These are phyloP conservation scores for Xylariaceae sp. DNA, from an alignment of 2,329 filamentous ascomycete genomes.

Conservation along the genomic window DNA sequence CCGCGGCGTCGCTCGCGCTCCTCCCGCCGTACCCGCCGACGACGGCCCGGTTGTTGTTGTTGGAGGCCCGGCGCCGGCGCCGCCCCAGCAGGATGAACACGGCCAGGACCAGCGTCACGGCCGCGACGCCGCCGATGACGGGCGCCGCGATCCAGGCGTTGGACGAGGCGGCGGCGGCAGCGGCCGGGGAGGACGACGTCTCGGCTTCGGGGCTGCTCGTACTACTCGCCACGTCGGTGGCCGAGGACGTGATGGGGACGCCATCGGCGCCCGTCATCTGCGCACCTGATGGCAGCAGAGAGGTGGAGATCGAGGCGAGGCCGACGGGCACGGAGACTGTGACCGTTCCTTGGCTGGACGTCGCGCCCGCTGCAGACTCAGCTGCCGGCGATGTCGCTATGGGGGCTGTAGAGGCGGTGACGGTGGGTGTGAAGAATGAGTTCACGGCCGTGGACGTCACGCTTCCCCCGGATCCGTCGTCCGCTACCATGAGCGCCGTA, in stretches of 20 bases:
- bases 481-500: constrained; percentile 16
- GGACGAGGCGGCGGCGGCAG: constrained; percentile 5
- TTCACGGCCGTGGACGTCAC: not conserved
- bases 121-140: constrained; percentile 29
- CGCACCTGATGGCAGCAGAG: not conserved
- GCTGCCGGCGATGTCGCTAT: constrained; percentile 2
- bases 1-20: constrained; percentile 1
- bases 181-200: not conserved
- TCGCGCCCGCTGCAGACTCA: not conserved
- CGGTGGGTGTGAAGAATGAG: not conserved
- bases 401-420: constrained; percentile 1
- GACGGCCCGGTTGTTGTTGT: not conserved
- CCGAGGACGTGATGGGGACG: no score
- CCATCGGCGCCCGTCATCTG: no score
- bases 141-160: constrained; percentile 32
- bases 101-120: constrained; percentile 27
- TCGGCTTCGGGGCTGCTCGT: no score
- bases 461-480: constrained; percentile 1
- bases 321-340: constrained; percentile 9
- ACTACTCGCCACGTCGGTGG: no score
- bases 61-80: constrained; percentile 12
- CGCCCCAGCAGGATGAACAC: constrained; percentile 28
- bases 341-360: not conserved
- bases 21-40: constrained; percentile 1
- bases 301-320: not conserved